phyloP scores from a whole-genome alignment of 257 asterid genomes.

The Fraxinus quadrangulata region DNA sequence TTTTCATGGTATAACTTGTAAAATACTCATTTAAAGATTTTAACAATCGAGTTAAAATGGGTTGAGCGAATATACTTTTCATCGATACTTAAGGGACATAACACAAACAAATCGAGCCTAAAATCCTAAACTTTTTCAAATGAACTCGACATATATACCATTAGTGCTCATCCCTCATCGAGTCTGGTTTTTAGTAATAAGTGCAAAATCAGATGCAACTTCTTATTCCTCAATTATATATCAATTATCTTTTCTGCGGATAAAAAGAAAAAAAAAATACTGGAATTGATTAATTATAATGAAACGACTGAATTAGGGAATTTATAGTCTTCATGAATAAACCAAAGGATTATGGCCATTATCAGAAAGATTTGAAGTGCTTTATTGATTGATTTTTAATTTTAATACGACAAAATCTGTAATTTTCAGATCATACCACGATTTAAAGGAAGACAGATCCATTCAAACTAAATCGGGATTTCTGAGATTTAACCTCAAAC shows the following conservation, averaged over 20 bases:
- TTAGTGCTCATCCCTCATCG: background rate
- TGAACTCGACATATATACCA: background rate
- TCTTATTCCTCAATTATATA: no score
- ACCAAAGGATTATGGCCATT: no score
- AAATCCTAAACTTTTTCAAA: background rate
- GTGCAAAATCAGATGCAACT: no score
- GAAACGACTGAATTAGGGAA: no score
- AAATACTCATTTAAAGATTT: background rate
- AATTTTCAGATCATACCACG: background rate
- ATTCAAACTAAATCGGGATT: background rate
- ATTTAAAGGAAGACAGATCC: background rate
- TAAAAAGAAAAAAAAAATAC: no score
- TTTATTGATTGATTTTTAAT: background rate
- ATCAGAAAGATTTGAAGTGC: no score
- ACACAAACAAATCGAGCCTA: background rate
- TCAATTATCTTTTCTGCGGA: no score
- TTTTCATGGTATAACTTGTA: background rate
- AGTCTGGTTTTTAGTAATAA: no score
- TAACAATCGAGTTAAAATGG: background rate
- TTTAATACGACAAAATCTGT: background rate
- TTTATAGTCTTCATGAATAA: no score
- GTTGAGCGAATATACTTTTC: background rate
- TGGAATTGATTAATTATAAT: no score
- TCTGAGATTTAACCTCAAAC: background rate
- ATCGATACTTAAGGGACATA: no score